Base-by-base conservation (phyloP, 495 filamentous ascomycete genomes). In the Xylaria curta region DNA sequence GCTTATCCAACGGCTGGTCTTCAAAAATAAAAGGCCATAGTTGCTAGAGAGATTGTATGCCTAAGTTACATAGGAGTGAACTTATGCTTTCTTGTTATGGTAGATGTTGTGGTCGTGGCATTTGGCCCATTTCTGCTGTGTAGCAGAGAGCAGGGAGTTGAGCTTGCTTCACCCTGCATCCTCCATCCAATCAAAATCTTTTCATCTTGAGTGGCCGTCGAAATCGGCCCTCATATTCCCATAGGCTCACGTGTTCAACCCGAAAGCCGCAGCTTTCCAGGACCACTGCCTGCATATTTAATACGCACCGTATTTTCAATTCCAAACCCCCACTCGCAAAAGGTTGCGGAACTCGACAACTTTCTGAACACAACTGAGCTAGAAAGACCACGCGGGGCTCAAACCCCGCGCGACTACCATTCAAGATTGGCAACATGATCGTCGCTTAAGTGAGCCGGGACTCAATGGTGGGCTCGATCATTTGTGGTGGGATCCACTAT, bases 401-500 rank as follows among this genome's bases (percentile, higher is more conserved):
- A 59, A 59, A 36, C 4, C 54, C 54, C 54, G 54, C 54, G 28
- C 54, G 17, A 15, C n/a, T 28, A 28, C 54, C 0, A 59, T 59
- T 59, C 54, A 59, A 59, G 4, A 33, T 59, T 59, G 28, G 12
- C 26, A 59, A 36, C 9, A 59, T 59, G 54, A 59, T 59, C 53
- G 36, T 59, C 28, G 28, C 28, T 36, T 59, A 59, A 59, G 26
- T 36, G 54, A 36, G 17, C 19, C 28, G 1, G 26, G 54, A 28
- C 8, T 59, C 54, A 8, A 33, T 33, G 28, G 54, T 19, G 26
- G 7, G 54, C 54, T 36, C 31, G 15, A 33, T 19, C 54, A 59
- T 59, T 59, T 59, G 28, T 26, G 54, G 54, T 59, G 54, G 54
- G 54, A 59, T 59, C 54, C 19, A 59, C 54, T 19, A 31, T 17